Evolutionary conservation across 2,329 filamentous ascomycete species (phyloP).

Genomic region (Fusarium sp.): DNA sequence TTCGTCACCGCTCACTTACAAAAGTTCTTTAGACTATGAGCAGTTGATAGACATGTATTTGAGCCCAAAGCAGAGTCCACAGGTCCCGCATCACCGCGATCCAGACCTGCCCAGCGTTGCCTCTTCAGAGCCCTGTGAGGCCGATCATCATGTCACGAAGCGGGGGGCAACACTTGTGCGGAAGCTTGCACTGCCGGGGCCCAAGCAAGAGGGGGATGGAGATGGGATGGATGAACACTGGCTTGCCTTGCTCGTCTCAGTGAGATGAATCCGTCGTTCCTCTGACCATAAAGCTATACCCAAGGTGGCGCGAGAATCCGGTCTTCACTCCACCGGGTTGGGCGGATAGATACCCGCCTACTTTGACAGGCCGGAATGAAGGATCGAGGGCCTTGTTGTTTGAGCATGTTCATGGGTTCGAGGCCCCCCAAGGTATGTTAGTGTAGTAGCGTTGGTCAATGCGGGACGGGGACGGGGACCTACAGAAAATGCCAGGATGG

Average conservation of each 20-base stretch:
- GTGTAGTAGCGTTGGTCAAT: slow-evolving; percentile 14
- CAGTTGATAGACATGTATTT: neutral
- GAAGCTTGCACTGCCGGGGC: slow-evolving; percentile 10
- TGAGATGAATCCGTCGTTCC: slow-evolving; percentile 28
- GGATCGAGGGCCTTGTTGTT: slow-evolving; percentile 7
- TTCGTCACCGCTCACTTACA: slow-evolving; percentile 1
- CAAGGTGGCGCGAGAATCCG: slow-evolving; percentile 29
- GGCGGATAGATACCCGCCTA: slow-evolving; percentile 42
- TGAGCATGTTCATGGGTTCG: slow-evolving; percentile 8
- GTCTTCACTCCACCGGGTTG: slow-evolving; percentile 13
- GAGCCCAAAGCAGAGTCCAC: slow-evolving; percentile 17
- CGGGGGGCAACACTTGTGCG: slow-evolving; percentile 16
- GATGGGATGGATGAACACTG: slow-evolving; percentile 7
- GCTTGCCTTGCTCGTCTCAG: slow-evolving; percentile 23
- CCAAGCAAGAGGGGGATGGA: neutral
- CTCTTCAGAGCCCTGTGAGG: slow-evolving; percentile 33
- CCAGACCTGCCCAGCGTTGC: slow-evolving; percentile 20
- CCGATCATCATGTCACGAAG: slow-evolving; percentile 41
- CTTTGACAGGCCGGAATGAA: slow-evolving; percentile 31
- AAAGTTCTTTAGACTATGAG: slow-evolving; percentile 12
- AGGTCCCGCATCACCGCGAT: slow-evolving; percentile 14
- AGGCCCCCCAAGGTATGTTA: neutral
- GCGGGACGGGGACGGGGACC: slow-evolving; percentile 7
- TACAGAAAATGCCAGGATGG: neutral
- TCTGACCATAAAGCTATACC: slow-evolving; percentile 37